A percentile compares a stretch with the other conserved stretches of the same genome.
Evolutionary conservation across 306 rosid species (phyloP).

Genomic region (Malus sieversii): DNA sequence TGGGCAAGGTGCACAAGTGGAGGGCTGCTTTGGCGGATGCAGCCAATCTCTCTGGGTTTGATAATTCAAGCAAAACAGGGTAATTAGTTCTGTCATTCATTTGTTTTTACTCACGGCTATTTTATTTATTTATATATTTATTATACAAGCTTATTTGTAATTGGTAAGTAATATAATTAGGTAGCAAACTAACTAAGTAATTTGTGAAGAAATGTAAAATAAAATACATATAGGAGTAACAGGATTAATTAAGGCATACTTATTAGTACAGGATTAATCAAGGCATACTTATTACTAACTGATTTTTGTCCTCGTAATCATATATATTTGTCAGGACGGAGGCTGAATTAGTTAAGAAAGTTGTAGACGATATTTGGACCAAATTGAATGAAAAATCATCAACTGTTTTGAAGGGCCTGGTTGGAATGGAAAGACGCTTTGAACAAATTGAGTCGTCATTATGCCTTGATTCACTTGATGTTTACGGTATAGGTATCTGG

Average conservation of each 20-base stretch:
- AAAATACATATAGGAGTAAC: too few species aligned
- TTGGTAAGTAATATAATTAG: too few species aligned
- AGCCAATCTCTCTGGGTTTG: neutral
- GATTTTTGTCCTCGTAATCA: neutral
- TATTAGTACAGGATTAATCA: too few species aligned
- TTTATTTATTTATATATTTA: too few species aligned
- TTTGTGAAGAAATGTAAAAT: too few species aligned
- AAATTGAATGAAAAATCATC: neutral
- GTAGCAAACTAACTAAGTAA: too few species aligned
- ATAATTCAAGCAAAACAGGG: neutral
- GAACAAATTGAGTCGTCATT: neutral
- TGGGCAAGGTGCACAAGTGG: neutral
- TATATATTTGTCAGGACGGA: neutral
- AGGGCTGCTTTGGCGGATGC: neutral
- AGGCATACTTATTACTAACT: neutral
- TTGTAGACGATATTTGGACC: neutral
- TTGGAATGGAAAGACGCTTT: neutral
- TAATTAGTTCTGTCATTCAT: neutral
- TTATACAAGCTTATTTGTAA: too few species aligned
- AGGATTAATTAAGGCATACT: too few species aligned
- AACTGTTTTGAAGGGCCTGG: neutral
- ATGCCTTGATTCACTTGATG: neutral
- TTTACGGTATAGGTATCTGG: slow-evolving; percentile 10
- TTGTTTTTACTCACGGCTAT: too few species aligned
- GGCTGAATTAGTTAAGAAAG: neutral